These are phyloP conservation scores for Paramecium sexaurelia DNA, from an alignment of 73 alveolate genomes.

Conservation along the genomic window DNA sequence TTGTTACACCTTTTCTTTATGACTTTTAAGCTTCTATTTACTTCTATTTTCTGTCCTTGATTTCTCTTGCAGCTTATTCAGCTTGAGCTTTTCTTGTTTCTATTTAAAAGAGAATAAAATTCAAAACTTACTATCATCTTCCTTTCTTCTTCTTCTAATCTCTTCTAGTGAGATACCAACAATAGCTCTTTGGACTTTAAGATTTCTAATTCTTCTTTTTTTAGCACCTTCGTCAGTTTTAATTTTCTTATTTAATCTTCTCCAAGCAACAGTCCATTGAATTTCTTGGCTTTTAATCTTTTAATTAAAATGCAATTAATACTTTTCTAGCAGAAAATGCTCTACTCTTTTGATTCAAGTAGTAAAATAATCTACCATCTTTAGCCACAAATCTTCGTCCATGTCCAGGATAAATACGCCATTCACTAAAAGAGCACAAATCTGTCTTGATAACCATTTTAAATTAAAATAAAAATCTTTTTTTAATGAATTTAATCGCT, in stretches of 20 bases:
- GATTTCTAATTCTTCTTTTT: slow-evolving; percentile 86
- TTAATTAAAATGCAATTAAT: not conserved
- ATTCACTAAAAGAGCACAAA: slow-evolving; percentile 90
- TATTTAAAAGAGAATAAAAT: not conserved
- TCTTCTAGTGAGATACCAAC: slow-evolving; percentile 93
- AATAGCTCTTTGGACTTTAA: slow-evolving; percentile 91
- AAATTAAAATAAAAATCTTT: slow-evolving; percentile 42
- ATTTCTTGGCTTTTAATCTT: slow-evolving; percentile 85
- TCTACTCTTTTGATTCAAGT: slow-evolving; percentile 80
- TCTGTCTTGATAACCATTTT: slow-evolving; percentile 93
- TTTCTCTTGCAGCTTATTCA: slow-evolving; percentile 87
- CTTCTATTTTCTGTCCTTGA: slow-evolving; percentile 80
- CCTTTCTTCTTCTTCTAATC: slow-evolving; percentile 85
- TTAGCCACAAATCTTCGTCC: slow-evolving; percentile 91
- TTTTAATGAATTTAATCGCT: slow-evolving; percentile 30
- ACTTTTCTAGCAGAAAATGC: slow-evolving; percentile 82
- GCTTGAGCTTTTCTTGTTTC: slow-evolving; percentile 78
- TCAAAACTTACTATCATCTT: slow-evolving; percentile 58
- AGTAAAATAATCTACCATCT: slow-evolving; percentile 89
- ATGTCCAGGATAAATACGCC: slow-evolving; percentile 92
- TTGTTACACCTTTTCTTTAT: not conserved
- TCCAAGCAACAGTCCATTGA: slow-evolving; percentile 96
- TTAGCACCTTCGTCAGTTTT: slow-evolving; percentile 82
- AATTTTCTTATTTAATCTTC: slow-evolving; percentile 90
- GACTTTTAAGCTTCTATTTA: slow-evolving; percentile 56